Evolutionary conservation across 2,329 filamentous ascomycete species (phyloP).

Genomic region (Cadophora sp.): DNA sequence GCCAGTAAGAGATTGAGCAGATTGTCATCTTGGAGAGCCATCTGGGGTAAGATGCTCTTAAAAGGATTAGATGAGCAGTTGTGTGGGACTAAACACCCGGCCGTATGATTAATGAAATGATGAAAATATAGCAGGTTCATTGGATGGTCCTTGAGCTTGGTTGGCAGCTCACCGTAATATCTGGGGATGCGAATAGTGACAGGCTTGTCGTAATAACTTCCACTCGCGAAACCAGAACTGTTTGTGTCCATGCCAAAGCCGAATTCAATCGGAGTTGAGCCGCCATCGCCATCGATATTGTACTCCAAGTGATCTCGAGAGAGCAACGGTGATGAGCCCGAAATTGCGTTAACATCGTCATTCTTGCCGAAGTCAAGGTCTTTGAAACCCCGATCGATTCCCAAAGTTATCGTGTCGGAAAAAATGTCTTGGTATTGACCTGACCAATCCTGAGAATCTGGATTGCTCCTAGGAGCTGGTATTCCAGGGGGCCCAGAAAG

Average conservation of each 20-base stretch:
- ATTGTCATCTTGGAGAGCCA: slow-evolving; percentile 73
- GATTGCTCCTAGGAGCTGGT: slow-evolving; percentile 32
- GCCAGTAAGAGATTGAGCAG: slow-evolving; percentile 79
- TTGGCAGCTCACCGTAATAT: slow-evolving; percentile 55
- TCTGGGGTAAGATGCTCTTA: slow-evolving; percentile 57
- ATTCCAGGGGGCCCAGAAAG: slow-evolving; percentile 57
- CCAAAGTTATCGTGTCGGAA: slow-evolving; percentile 61
- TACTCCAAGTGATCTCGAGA: slow-evolving; percentile 34
- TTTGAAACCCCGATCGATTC: slow-evolving; percentile 72
- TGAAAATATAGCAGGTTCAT: slow-evolving; percentile 74
- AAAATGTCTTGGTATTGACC: slow-evolving; percentile 34
- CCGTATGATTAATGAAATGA: slow-evolving; percentile 80
- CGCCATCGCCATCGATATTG: slow-evolving; percentile 44
- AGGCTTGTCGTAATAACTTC: slow-evolving; percentile 73
- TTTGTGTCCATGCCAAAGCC: slow-evolving; percentile 55
- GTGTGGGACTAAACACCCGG: slow-evolving; percentile 62
- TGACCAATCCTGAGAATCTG: slow-evolving; percentile 29
- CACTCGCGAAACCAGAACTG: slow-evolving; percentile 61
- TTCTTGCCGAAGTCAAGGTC: slow-evolving; percentile 76
- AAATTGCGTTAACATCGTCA: slow-evolving; percentile 72
- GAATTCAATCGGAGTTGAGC: slow-evolving; percentile 51
- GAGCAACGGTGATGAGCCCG: slow-evolving; percentile 50
- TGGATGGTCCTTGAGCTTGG: slow-evolving; percentile 68
- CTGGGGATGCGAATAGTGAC: slow-evolving; percentile 65
- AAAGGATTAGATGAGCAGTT: slow-evolving; percentile 60